Base-by-base conservation (phyloP, 169 alveolate genomes). In the Plasmodium relictum region DNA sequence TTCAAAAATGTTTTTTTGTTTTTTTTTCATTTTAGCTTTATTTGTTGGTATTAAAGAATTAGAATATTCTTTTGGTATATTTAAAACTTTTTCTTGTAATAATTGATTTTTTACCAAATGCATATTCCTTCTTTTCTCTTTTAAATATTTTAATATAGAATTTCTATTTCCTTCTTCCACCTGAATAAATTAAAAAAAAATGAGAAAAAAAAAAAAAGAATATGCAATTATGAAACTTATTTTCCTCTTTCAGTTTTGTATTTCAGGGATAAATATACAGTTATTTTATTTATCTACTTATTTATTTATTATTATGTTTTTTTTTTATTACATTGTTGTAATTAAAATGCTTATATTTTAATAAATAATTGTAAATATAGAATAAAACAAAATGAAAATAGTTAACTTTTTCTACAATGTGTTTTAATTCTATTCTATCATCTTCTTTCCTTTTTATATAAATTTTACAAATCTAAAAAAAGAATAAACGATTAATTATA, bases 11-110 rank as follows among this genome's bases (percentile, higher is more conserved):
- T 50, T 68, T 59, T 58, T 80, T 20, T 80, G 90, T 45, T 39
- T 65, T 71, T 18, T 80, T 37, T 80, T 80, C 90, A 80, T 80
- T 56, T 80, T 80, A 41, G 90, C 90, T 26, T 80, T 80, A 9
- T 45, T 74, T 22, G 90, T 80, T 3, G 90, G 90, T 58, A 80
- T 66, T 5, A 80, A 48, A n/a, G 56, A 45, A 10, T 80, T 71
- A 6, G 69, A 80, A 48, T 50, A 80, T 45, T 80, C 90, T 39
- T 44, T 80, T 14, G 90, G 90, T 6, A 80, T 80, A 41, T 80
- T 80, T 54, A 80, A 39, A 56, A 80, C 22, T 56, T 80, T 80
- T 69, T 80, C 90, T 59, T 80, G 90, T 48, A 20, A 8, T 48
- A 22, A 20, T 52, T 80, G 68, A 54, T 14, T 65, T 80, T 80